These are phyloP conservation scores for Candida golubevii DNA, from an alignment of 805 yeast genomes.

Conservation along the genomic window DNA sequence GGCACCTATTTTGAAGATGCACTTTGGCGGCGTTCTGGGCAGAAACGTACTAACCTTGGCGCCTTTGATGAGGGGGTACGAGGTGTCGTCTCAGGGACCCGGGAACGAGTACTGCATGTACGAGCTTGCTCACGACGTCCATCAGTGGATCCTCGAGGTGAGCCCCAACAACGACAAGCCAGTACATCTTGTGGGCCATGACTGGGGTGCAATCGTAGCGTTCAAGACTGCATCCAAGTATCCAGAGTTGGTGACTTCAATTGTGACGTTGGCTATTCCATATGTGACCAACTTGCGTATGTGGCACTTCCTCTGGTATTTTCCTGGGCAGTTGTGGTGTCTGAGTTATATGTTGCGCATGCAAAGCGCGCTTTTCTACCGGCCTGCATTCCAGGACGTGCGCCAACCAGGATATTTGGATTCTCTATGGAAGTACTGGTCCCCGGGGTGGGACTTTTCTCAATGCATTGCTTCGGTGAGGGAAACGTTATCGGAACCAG, in stretches of 20 bases:
- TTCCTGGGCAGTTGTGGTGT: constrained; percentile 32
- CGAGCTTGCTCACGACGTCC: constrained; percentile 33
- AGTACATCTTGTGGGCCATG: constrained; percentile 40
- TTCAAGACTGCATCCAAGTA: constrained; percentile 32
- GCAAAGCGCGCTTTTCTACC: constrained; percentile 28
- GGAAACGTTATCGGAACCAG: constrained; percentile 22
- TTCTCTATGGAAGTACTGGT: constrained; percentile 35
- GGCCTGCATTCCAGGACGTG: constrained; percentile 13
- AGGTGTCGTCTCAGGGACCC: constrained; percentile 26
- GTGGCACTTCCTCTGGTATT: constrained; percentile 27
- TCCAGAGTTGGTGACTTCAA: constrained; percentile 31
- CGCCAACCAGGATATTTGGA: constrained; percentile 26
- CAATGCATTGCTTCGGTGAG: constrained; percentile 26
- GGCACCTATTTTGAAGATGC: constrained; percentile 18
- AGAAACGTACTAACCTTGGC: constrained; percentile 21
- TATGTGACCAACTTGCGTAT: constrained; percentile 24
- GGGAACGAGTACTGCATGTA: constrained; percentile 22
- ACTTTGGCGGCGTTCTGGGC: constrained; percentile 16
- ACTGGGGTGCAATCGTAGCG: constrained; percentile 41
- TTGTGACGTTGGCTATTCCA: constrained; percentile 38
- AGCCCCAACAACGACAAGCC: constrained; percentile 20
- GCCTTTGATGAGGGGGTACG: constrained; percentile 38
- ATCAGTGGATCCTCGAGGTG: constrained; percentile 27
- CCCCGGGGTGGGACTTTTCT: constrained; percentile 34
- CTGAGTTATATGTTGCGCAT: constrained; percentile 36